These are phyloP conservation scores for Arctostaphylos glauca DNA, from an alignment of 148 eudicot species.

Conservation along the genomic window DNA sequence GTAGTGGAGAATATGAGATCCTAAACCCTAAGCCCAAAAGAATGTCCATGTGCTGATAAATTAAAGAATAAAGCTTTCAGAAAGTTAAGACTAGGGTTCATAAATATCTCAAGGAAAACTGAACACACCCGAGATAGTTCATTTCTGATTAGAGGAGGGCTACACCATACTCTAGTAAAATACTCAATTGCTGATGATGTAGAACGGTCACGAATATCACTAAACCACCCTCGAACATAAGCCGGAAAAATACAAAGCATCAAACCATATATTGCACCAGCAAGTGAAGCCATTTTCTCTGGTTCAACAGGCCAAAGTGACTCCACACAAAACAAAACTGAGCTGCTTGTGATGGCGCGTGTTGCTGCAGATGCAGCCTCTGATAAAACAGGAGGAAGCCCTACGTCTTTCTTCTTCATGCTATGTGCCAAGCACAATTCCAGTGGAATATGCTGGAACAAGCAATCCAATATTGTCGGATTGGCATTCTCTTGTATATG, in stretches of 20 bases:
- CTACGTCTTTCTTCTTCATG: conserved; percentile 59
- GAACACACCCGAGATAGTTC: conserved; percentile 84
- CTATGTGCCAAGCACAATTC: conserved; percentile 46
- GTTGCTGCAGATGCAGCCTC: conserved; percentile 67
- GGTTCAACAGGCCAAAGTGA: conserved; percentile 81
- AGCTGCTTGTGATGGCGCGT: conserved; percentile 63
- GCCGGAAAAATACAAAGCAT: conserved; percentile 94
- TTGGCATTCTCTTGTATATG: conserved; percentile 68
- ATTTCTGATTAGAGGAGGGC: conserved; percentile 77
- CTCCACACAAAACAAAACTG: conserved; percentile 60
- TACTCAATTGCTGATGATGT: conserved; percentile 68
- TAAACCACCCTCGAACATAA: conserved; percentile 90
- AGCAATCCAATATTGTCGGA: conserved; percentile 68
- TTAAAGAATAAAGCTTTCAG: neutral
- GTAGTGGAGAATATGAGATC: neutral
- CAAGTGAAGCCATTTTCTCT: conserved; percentile 71
- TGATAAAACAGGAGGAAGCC: conserved; percentile 51
- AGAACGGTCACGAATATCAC: conserved; percentile 82
- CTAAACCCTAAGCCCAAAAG: neutral
- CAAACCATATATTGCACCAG: conserved; percentile 75
- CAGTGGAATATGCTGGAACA: conserved; percentile 90
- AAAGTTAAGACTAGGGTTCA: neutral
- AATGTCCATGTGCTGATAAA: neutral
- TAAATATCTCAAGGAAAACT: neutral
- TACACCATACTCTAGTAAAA: conserved; percentile 86